Conservation (phyloP, 805 yeast genomes). For the Geotrichum ghanense region DNA sequence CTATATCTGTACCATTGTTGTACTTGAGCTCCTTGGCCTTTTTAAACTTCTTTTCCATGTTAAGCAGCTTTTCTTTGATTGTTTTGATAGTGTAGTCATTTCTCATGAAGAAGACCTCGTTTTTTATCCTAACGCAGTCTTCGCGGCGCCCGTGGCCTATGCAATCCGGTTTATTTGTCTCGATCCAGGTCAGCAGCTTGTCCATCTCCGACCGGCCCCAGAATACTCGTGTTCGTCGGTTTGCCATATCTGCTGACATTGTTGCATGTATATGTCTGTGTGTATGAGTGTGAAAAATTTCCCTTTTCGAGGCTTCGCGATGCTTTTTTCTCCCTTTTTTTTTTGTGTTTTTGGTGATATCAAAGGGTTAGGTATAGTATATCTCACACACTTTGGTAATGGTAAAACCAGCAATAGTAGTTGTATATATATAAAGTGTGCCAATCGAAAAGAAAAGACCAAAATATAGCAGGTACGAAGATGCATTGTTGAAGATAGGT, state of each 20-base stretch:
- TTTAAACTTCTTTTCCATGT: neutral
- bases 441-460: too few species aligned
- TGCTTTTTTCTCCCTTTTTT: neutral
- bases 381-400: too few species aligned
- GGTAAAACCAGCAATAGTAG: too few species aligned
- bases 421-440: too few species aligned
- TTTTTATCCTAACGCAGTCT: conserved; percentile 1
- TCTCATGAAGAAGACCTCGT: neutral
- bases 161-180: neutral
- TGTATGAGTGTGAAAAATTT: neutral
- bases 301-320: too few species aligned
- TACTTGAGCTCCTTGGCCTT: neutral
- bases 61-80: conserved; percentile 1
- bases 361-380: too few species aligned
- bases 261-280: neutral
- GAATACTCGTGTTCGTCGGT: neutral
- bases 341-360: too few species aligned
- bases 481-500: too few species aligned
- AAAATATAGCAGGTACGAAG: too few species aligned
- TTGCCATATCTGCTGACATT: conserved; percentile 1
- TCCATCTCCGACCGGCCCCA: neutral
- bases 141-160: neutral
- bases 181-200: neutral
- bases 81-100: conserved; percentile 1
- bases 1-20: neutral